Base-by-base conservation (phyloP, 257 asterid species). In the Solanum dulcamara region DNA sequence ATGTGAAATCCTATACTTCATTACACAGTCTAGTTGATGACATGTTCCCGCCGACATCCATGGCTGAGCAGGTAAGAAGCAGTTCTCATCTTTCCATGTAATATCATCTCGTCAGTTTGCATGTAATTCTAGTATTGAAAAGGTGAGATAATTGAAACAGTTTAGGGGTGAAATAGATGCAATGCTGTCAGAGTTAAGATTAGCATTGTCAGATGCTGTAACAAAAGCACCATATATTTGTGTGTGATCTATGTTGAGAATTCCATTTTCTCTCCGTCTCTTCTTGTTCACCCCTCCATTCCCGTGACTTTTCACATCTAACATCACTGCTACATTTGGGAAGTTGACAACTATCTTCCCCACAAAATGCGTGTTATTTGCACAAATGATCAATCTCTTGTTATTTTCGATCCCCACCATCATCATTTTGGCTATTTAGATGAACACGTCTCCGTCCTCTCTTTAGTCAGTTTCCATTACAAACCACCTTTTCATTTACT, bases 21-120 rank as follows among this genome's bases (percentile, higher is more conserved):
- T 86, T 97, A 81, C 99, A 95, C 90, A 95, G 98, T 2, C 87
- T 97, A 44, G 99, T 97, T 64, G 87, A 97, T 28, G 99, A 97
- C 90, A 97, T 97, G 98, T 97, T 97, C 91, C 99, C 99, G 0
- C 96, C 98, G 1, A 94, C 99, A 35, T 94, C 99, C 62, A 84
- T 95, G 87, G 94, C 87, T 42, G 99, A 97, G 92, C 99, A 97
- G 99, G 99, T 97, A 89, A 68, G 51, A 44, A 75, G 14, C 7
- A 46, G 1, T 79, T 77, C 26, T 15, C 44, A 67, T 46, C 60
- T 46, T 48, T 10, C 30, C 28, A 4, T 79, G 83, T 48, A 17
- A 28, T 26, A 44, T 44, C 59, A 17, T 77, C 26, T 48, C 12
- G 0, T 46, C 28, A 77, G 83, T 77, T 48, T 17, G 83, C 64